Evolutionary conservation across 345 rosid genomes (phyloP).

Genomic region (Pistacia vera): DNA sequence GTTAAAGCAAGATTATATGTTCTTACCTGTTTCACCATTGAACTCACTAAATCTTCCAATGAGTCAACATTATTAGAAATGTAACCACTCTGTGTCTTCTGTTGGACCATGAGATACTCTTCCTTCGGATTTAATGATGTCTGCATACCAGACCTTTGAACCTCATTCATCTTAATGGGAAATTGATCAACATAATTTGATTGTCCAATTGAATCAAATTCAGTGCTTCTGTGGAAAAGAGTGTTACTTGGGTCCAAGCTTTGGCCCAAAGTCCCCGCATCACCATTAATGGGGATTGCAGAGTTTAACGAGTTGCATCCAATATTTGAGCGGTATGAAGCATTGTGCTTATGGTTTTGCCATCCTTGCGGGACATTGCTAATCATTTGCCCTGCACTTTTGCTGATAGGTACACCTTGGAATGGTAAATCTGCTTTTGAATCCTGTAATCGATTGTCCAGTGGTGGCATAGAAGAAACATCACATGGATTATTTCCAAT

Average conservation of each 20-base stretch:
- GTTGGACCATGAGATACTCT: conserved; percentile 47
- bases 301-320: conserved; percentile 38
- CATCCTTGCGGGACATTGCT: conserved; percentile 39
- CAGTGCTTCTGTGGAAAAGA: conserved; percentile 33
- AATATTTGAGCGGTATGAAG: conserved; percentile 30
- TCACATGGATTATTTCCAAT: conserved; percentile 36
- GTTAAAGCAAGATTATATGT: conserved; percentile 14
- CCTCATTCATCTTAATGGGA: conserved; percentile 38
- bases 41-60: conserved; percentile 64
- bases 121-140: conserved; percentile 39
- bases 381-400: conserved; percentile 34
- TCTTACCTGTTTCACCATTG: conserved; percentile 63
- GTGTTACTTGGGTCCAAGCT: conserved; percentile 41
- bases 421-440: conserved; percentile 31
- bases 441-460: conserved; percentile 29
- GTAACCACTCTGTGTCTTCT: conserved; percentile 48
- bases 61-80: conserved; percentile 51
- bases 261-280: conserved; percentile 26
- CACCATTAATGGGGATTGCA: conserved; percentile 32
- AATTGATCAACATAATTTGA: conserved; percentile 35
- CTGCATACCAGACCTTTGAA: conserved; percentile 38
- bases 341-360: conserved; percentile 38
- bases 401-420: conserved; percentile 24
- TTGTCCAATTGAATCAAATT: conserved; percentile 42
- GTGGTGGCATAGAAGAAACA: conserved; percentile 36